Evolutionary conservation across 495 filamentous ascomycete genomes (phyloP), one percentile per base, ranked within the genome.

Genomic region (Penicillium atrosanguineum): DNA sequence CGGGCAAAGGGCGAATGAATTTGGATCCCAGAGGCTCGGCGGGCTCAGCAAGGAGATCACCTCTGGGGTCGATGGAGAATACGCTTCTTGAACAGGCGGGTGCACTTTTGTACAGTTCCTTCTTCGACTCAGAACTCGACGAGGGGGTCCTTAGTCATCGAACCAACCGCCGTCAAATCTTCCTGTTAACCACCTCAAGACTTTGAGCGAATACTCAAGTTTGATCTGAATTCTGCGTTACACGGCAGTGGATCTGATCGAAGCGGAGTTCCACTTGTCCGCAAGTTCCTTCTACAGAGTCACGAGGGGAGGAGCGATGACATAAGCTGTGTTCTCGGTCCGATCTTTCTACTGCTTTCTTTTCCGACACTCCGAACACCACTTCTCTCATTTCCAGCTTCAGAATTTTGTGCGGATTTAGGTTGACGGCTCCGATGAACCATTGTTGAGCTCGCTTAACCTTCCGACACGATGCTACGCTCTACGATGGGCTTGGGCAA

Each of bases 91-190:
- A 36, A 39, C 18, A 43, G 41, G 47, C 46, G 51, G 44, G 29
- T 28, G 52, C 53, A 41, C 21, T 28, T 51, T 34, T 14, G 31
- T 34, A 56, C 54, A 53, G 52, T 61, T 60, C 59, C 49, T 49
- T 63, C 57, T 43, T 36, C 15, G 65, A 62, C 60, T 62, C 57
- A 40, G 65, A 69, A 67, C 62, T 68, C 65, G 64, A 58, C 59
- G 69, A 67, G 67, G 60, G 59, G 60, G 53, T 18, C 47, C 48
- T 63, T 62, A 62, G 60, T 62, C 56, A 62, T 62, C 60, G 48
- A 59, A 43, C 59, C 55, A 61, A 50, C 59, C 54, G 54, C 56
- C 48, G 6, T 14, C 18, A 16, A 43, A 39, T 38, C 42, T 40
- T 20, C n/a, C 34, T 37, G 28, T 40, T 31, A 52, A 42, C 50